phyloP scores from a whole-genome alignment of 2,329 filamentous ascomycete species.

The Colletotrichum sp. region DNA sequence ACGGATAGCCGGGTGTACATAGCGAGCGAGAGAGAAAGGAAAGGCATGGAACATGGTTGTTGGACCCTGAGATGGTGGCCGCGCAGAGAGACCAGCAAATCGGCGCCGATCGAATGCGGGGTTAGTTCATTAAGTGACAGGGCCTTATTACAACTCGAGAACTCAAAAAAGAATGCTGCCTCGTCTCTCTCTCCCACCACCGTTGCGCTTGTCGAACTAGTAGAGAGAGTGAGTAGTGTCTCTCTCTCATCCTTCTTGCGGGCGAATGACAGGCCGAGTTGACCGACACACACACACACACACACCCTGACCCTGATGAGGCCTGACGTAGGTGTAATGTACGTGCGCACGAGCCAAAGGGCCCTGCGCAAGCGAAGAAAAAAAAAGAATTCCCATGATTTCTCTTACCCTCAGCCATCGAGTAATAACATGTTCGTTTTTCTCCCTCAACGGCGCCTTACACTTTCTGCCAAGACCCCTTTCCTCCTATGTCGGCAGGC shows the following conservation, averaged over 20 bases:
- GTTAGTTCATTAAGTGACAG: constrained; percentile 14
- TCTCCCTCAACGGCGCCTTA: background rate
- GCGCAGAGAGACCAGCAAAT: constrained; percentile 7
- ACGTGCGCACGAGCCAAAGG: background rate
- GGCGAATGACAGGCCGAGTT: constrained; percentile 1
- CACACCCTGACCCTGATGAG: background rate
- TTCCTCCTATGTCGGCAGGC: constrained; percentile 1
- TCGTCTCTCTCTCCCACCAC: background rate
- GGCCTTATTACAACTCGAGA: constrained; percentile 16
- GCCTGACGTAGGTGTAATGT: constrained; percentile 16
- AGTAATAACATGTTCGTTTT: constrained; percentile 7
- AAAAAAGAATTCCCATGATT: background rate
- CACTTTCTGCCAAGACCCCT: background rate
- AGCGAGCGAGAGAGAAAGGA: background rate
- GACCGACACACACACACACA: background rate
- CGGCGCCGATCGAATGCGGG: constrained; percentile 16
- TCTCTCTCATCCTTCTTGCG: background rate
- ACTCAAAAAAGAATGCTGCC: background rate
- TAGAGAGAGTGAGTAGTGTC: background rate
- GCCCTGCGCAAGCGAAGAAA: background rate
- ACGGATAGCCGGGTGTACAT: constrained; percentile 6
- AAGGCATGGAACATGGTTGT: constrained; percentile 16
- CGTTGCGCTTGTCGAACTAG: background rate
- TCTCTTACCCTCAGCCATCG: constrained; percentile 21
- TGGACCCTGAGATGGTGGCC: constrained; percentile 15